Percentiles rank a stretch among this genome's conserved stretches.
phyloP scores from a whole-genome alignment of 352 stramenopile species.

The Phytophthora melonis region DNA sequence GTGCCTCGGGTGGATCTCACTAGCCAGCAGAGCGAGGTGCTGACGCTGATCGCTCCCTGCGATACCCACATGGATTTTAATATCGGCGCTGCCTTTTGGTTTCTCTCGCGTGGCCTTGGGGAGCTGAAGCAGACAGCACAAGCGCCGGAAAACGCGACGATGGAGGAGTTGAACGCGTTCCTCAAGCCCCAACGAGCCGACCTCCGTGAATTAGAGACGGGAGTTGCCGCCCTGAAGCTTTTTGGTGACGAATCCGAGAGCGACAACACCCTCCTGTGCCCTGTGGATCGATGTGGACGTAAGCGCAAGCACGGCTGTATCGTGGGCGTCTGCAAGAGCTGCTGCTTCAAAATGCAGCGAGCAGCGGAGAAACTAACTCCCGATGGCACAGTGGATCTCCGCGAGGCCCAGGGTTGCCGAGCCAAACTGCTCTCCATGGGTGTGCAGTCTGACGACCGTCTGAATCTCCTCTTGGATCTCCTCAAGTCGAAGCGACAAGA shows the following conservation, averaged over 20 bases:
- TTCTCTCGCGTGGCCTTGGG: conserved; percentile 85
- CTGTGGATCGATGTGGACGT: conserved; percentile 48
- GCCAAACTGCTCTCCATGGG: conserved; percentile 44
- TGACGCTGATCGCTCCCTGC: conserved; percentile 85
- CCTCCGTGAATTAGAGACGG: conserved; percentile 34
- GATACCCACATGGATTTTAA: conserved; percentile 98
- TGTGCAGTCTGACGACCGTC: conserved; percentile 15
- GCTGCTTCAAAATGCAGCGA: conserved; percentile 59
- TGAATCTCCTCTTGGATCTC: conserved; percentile 33
- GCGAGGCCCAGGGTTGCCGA: conserved; percentile 20
- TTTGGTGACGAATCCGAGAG: conserved; percentile 20
- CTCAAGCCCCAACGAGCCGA: conserved; percentile 31
- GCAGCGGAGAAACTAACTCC: conserved; percentile 31
- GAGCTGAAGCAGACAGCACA: conserved; percentile 21
- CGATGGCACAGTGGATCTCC: conserved; percentile 1
- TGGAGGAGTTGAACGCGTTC: conserved; percentile 55
- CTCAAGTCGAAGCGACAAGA: conserved; percentile 18
- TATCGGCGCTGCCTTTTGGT: conserved; percentile 96
- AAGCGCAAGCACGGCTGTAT: conserved; percentile 57
- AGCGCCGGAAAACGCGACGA: conserved; percentile 1
- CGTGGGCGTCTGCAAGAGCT: conserved; percentile 56
- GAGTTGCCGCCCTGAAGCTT: conserved; percentile 41
- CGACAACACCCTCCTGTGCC: conserved; percentile 32
- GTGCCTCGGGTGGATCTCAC: conserved; percentile 81
- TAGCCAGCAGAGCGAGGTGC: conserved; percentile 69